These are phyloP conservation scores for Aspergillus sclerotiicarbonarius DNA, from an alignment of 495 filamentous ascomycete species.

Conservation along the genomic window DNA sequence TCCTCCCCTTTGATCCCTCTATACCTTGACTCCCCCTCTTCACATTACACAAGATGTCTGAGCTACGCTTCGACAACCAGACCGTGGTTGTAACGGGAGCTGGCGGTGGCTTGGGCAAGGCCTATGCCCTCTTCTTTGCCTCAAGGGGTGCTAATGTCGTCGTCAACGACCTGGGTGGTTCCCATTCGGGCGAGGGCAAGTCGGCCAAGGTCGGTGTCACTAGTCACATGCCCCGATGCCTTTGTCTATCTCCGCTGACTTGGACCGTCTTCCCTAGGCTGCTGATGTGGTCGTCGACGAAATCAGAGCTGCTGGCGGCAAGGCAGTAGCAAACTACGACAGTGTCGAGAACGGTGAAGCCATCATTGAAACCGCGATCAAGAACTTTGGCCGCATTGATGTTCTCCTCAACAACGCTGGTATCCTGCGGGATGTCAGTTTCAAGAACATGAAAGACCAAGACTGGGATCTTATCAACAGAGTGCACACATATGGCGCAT, in stretches of 20 bases:
- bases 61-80: slow-evolving; percentile 92
- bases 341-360: slow-evolving; percentile 90
- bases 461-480: slow-evolving; percentile 95
- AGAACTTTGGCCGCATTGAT: slow-evolving; percentile 89
- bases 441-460: slow-evolving; percentile 97
- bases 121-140: slow-evolving; percentile 89
- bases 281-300: slow-evolving; percentile 95
- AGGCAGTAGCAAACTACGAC: slow-evolving; percentile 98
- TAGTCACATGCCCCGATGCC: not conserved
- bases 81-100: slow-evolving; percentile 96
- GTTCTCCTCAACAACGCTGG: slow-evolving; percentile 97
- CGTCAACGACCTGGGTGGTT: slow-evolving; percentile 93
- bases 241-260: slow-evolving; percentile 19
- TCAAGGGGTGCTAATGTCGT: slow-evolving; percentile 93
- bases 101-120: slow-evolving; percentile 90
- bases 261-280: slow-evolving; percentile 51
- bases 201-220: slow-evolving; percentile 67
- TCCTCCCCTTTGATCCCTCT: not conserved
- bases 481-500: slow-evolving; percentile 92
- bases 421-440: slow-evolving; percentile 93
- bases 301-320: slow-evolving; percentile 88
- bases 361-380: slow-evolving; percentile 95
- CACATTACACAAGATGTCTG: slow-evolving; percentile 55
- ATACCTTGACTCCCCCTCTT: slow-evolving; percentile 3
- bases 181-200: slow-evolving; percentile 90